Base-by-base conservation (phyloP, 2,329 filamentous ascomycete genomes). In the Corinectria fuckeliana region DNA sequence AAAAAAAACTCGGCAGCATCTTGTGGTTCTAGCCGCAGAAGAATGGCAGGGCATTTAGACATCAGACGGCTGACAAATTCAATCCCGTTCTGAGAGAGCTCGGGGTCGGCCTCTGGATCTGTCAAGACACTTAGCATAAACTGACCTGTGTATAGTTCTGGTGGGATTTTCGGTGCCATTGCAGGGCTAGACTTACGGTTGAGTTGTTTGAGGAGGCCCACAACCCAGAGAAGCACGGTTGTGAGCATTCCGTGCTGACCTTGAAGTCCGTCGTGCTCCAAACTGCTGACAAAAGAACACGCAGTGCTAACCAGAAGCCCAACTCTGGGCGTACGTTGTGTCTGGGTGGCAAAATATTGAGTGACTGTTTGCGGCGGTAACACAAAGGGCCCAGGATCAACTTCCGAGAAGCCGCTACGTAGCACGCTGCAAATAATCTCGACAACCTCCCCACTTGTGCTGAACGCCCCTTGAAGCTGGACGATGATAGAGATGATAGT, bases 331-430 rank as follows among this genome's bases (percentile, higher is more conserved):
- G 85, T 90, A n/a, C 83, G 77, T 34, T 84, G 76, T 1, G 76
- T 80, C 20, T 88, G 83, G 50, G 83, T 83, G 3, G 83, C 80
- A 45, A 95, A 81, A 71, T 91, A 90, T 39, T 86, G 81, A 10
- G 88, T 85, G n/a, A 91, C 85, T 63, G 87, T 81, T 1, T 82
- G 77, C 0, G 89, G 81, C 3, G 88, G 83, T 60, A 96, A 86
- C 8, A 93, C 91, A 67, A 95, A 94, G 1, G 91, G 90, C 0
- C 91, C 91, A 3, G 89, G 85, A 23, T 87, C 84, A 0, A 82
- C 84, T 73, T 96, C 92, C 1, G 88, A 88, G 69, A 93, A 93
- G 0, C 92, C 92, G 18, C 87, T 85, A 38, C 88, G 86, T 49
- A 94, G 81, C 47, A 93, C 85, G 57, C 82, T 82, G 75, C 91